Evolutionary conservation across 495 filamentous ascomycete genomes (phyloP), one percentile per base, ranked within the genome.

Genomic region (Parathielavia appendiculata): DNA sequence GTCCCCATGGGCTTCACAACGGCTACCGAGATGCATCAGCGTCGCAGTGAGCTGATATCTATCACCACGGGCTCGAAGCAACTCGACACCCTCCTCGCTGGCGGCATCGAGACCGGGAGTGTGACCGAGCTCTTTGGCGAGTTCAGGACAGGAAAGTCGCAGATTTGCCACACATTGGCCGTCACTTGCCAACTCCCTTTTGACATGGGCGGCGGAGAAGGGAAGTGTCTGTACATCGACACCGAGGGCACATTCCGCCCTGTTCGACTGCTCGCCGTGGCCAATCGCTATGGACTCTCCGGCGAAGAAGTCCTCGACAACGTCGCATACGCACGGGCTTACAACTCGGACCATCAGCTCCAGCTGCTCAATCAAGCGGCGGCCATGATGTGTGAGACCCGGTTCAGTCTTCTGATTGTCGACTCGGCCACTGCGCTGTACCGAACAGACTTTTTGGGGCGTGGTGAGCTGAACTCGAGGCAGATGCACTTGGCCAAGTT

Each of bases 101-200:
- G 93, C 58, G 93, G 93, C 47, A 81, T 98, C 58, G 93, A 98
- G 74, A 98, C 93, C 0, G 93, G 93, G 32, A 96, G 91, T 14
- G 95, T 98, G 41, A 98, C 93, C n/a, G 93, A 98, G 69, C 86
- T 98, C 11, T 98, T 98, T 67, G 93, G 93, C 74, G 93, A 98
- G 73, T 98, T 98, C 70, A 79, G 93, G 64, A 98, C 93, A 0
- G 93, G 93, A 71, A 98, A 98, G 74, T 95, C 90, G 71, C 93
- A 98, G 69, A 92, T 98, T 49, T 97, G 95, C 65, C 95, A 97
- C 68, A 98, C 93, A 0, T 83, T 97, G n/a, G 93, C 95, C 1
- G 93, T 98, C 12, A 98, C 95, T 26, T 98, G 93, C 61, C 93
- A 98, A 66, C 69, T 98, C 38, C 93, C 93, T 4, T 97, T 97